Evolutionary conservation across 2,329 filamentous ascomycete species (phyloP).

Genomic region (Fusarium clavum): DNA sequence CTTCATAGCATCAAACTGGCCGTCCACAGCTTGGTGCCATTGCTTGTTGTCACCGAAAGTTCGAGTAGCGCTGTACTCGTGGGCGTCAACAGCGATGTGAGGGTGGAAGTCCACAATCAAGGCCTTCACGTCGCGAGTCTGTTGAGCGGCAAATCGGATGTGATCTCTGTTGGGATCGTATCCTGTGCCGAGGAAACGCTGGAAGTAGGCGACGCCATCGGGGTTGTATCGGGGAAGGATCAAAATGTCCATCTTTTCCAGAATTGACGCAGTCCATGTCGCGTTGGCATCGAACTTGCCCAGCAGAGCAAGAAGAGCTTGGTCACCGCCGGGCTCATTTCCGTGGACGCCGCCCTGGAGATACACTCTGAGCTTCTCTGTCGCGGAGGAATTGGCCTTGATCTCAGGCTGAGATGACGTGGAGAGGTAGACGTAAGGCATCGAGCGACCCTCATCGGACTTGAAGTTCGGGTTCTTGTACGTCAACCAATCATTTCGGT

Average conservation of each 20-base stretch:
- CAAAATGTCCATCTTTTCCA: slow-evolving; percentile 47
- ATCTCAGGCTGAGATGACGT: slow-evolving; percentile 15
- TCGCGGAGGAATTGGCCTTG: slow-evolving; percentile 28
- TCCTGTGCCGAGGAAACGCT: slow-evolving; percentile 44
- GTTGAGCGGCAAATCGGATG: slow-evolving; percentile 43
- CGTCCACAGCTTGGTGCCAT: slow-evolving; percentile 43
- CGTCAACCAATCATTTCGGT: slow-evolving; percentile 40
- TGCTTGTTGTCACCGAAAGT: slow-evolving; percentile 42
- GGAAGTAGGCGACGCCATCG: slow-evolving; percentile 47
- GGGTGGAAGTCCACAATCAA: slow-evolving; percentile 40
- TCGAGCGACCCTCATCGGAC: slow-evolving; percentile 41
- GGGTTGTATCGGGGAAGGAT: slow-evolving; percentile 48
- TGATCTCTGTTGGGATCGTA: slow-evolving; percentile 48
- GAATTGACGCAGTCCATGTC: slow-evolving; percentile 41
- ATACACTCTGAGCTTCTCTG: slow-evolving; percentile 45
- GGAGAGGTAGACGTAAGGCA: slow-evolving; percentile 38
- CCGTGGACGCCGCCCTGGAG: slow-evolving; percentile 47
- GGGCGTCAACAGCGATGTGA: slow-evolving; percentile 45
- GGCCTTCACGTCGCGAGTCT: slow-evolving; percentile 45
- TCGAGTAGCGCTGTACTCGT: slow-evolving; percentile 44
- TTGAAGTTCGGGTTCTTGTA: slow-evolving; percentile 40
- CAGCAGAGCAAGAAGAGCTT: slow-evolving; percentile 43
- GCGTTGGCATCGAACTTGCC: slow-evolving; percentile 47
- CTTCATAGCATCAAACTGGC: slow-evolving; percentile 46
- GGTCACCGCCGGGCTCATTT: slow-evolving; percentile 46